phyloP scores from a whole-genome alignment of 371 early-diverging fungal species.

The Lichtheimia ramosa region DNA sequence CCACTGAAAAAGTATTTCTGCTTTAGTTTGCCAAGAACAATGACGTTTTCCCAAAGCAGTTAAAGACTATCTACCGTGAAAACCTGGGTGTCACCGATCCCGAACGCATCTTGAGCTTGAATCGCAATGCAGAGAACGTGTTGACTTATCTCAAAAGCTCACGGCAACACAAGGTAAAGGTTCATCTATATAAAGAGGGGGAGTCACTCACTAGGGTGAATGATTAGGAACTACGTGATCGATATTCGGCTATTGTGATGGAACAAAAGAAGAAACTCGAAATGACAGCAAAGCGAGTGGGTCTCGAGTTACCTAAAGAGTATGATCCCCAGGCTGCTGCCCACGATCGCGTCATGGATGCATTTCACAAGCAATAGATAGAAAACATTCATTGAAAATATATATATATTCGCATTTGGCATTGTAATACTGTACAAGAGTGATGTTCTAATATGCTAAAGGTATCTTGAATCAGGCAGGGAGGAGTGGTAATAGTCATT shows the following conservation, averaged over 20 bases:
- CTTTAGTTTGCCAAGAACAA: constrained; percentile 41
- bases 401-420: not conserved
- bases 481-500: no score
- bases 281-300: constrained; percentile 49
- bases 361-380: constrained; percentile 14
- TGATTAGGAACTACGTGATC: constrained; percentile 34
- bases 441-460: no score
- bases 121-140: constrained; percentile 43
- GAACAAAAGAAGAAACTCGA: constrained; percentile 51
- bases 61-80: constrained; percentile 33
- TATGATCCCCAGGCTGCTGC: constrained; percentile 25
- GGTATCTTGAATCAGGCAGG: no score
- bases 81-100: constrained; percentile 36
- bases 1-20: not conserved
- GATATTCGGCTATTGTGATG: constrained; percentile 43
- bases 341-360: constrained; percentile 14
- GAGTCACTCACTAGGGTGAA: no score
- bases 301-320: constrained; percentile 41
- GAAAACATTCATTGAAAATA: not conserved
- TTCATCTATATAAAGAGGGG: no score
- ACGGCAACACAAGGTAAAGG: constrained; percentile 50
- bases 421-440: no score
- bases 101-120: constrained; percentile 23
- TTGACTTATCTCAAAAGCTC: constrained; percentile 39
- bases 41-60: constrained; percentile 32